phyloP scores from a whole-genome alignment of 768 basidiomycete species.

The Russula brevipes region DNA sequence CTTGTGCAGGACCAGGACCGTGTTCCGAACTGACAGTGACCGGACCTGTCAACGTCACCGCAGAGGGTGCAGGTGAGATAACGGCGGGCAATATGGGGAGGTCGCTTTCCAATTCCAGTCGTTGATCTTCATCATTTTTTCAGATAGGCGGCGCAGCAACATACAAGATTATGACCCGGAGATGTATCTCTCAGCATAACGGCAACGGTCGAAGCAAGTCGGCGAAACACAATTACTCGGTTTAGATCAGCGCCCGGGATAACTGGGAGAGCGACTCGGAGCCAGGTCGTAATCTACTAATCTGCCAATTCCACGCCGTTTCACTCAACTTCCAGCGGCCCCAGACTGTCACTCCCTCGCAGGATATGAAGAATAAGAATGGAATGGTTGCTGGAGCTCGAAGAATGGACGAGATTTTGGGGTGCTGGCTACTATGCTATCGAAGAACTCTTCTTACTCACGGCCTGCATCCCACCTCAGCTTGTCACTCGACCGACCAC shows the following conservation, averaged over 20 bases:
- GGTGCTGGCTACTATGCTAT: not conserved
- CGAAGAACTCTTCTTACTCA: not conserved
- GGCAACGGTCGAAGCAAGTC: not conserved
- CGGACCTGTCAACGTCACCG: slow-evolving; percentile 5
- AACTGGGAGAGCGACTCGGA: not conserved
- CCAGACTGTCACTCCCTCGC: no score
- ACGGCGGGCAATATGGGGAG: not conserved
- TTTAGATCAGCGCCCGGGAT: slow-evolving; percentile 8
- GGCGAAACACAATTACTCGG: not conserved
- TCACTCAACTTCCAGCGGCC: no score
- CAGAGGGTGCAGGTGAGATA: not conserved
- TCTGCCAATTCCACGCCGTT: no score
- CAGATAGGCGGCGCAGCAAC: not conserved
- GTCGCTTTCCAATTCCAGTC: not conserved
- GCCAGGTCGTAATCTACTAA: not conserved
- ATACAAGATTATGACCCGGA: not conserved
- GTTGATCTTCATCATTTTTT: slow-evolving; percentile 1
- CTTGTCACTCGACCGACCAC: no score
- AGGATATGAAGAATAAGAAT: not conserved
- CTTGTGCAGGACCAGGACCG: not conserved
- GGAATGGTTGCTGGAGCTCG: not conserved
- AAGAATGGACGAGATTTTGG: not conserved
- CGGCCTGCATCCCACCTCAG: not conserved
- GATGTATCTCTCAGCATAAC: not conserved
- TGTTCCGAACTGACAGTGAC: not conserved